phyloP scores from a whole-genome alignment of 1,284 basidiomycete genomes.

The Sutorius eximius region DNA sequence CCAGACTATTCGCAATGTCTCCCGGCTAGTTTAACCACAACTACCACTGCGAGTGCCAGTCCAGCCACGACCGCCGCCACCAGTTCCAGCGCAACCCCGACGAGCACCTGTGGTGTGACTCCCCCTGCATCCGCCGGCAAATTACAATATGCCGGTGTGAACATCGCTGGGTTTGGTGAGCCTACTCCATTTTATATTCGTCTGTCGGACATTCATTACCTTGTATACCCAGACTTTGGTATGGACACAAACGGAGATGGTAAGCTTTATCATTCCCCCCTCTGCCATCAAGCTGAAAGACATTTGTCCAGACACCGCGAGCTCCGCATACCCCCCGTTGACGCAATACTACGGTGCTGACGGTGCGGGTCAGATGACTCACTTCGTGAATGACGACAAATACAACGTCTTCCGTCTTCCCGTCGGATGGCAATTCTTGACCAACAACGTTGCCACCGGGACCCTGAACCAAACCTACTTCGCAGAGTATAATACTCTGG shows the following conservation, averaged over 20 bases:
- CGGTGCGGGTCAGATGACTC: slow-evolving; percentile 54
- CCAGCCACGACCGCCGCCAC: neutral
- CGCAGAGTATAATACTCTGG: slow-evolving; percentile 10
- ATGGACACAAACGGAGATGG: slow-evolving; percentile 11
- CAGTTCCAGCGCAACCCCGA: neutral
- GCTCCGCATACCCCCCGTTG: slow-evolving; percentile 11
- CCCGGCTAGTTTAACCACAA: neutral
- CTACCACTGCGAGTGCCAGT: neutral
- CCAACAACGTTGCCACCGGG: slow-evolving; percentile 48
- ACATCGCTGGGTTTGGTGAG: slow-evolving; percentile 20
- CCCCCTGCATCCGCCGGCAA: slow-evolving; percentile 8
- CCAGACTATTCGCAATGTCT: slow-evolving; percentile 17
- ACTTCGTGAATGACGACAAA: slow-evolving; percentile 51
- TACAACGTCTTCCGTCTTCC: slow-evolving; percentile 55
- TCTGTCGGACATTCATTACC: neutral
- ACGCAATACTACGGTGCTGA: slow-evolving; percentile 32
- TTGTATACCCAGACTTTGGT: slow-evolving; percentile 6
- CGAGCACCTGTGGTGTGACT: neutral
- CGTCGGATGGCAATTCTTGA: slow-evolving; percentile 60
- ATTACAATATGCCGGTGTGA: slow-evolving; percentile 12
- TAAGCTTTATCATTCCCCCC: neutral
- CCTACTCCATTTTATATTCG: neutral
- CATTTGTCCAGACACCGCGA: slow-evolving; percentile 3
- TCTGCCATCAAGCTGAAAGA: neutral
- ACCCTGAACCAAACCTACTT: slow-evolving; percentile 33